Conservation (phyloP, 345 rosid species). For the Physaria fendleri region DNA sequence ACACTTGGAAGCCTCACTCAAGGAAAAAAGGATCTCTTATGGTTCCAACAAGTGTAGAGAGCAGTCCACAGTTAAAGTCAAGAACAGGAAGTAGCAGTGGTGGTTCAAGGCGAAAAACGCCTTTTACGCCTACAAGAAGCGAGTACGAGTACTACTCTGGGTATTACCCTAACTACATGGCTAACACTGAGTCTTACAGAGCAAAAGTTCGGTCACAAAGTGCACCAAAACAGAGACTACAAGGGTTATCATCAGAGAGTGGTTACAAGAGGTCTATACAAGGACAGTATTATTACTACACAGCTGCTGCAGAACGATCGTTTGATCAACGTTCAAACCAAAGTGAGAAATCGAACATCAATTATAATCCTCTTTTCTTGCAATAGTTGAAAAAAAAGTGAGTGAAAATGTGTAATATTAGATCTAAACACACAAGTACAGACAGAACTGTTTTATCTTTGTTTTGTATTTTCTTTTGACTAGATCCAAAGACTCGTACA, state of each 20-base stretch:
- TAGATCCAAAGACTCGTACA: slow-evolving; percentile 18
- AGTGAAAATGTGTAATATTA: slow-evolving; percentile 21
- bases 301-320: slow-evolving; percentile 23
- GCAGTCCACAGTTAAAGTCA: slow-evolving; percentile 66
- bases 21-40: slow-evolving; percentile 41
- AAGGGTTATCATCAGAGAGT: slow-evolving; percentile 34
- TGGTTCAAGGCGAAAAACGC: slow-evolving; percentile 51
- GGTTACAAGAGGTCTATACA: slow-evolving; percentile 33
- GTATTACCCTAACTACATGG: slow-evolving; percentile 81
- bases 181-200: slow-evolving; percentile 77
- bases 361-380: slow-evolving; percentile 4
- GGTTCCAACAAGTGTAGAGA: slow-evolving; percentile 46
- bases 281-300: slow-evolving; percentile 35
- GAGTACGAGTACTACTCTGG: slow-evolving; percentile 57
- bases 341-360: slow-evolving; percentile 24
- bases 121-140: slow-evolving; percentile 73
- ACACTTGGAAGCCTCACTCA: slow-evolving; percentile 89
- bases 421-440: slow-evolving; percentile 13
- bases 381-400: neutral
- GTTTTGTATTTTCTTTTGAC: slow-evolving; percentile 4
- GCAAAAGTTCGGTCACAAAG: slow-evolving; percentile 90
- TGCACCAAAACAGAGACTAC: slow-evolving; percentile 84
- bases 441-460: slow-evolving; percentile 17
- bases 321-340: slow-evolving; percentile 33
- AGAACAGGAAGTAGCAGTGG: slow-evolving; percentile 61